A percentile compares a stretch with the other conserved stretches of the same genome.
phyloP scores from a whole-genome alignment of 2,329 filamentous ascomycete species.

The Nigrograna mackinnonii region DNA sequence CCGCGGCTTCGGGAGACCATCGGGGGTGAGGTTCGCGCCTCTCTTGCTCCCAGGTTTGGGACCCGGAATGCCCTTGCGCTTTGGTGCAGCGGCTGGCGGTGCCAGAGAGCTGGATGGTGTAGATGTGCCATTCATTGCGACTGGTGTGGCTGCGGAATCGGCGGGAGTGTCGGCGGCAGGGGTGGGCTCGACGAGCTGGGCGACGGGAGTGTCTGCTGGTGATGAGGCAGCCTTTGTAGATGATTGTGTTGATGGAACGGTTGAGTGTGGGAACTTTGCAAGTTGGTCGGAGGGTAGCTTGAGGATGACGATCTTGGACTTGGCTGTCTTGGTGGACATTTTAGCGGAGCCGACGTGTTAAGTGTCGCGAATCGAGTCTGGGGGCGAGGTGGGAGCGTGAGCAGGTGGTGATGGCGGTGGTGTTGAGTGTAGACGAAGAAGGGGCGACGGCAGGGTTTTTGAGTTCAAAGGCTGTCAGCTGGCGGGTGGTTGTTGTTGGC shows the following conservation, averaged over 20 bases:
- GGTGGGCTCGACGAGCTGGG: constrained; percentile 38
- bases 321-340: constrained; percentile 37
- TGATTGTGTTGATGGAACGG: constrained; percentile 25
- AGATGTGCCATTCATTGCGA: constrained; percentile 27
- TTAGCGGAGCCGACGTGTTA: constrained; percentile 23
- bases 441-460: constrained; percentile 1
- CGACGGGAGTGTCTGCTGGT: constrained; percentile 32
- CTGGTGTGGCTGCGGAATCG: constrained; percentile 45
- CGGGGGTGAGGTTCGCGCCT: constrained; percentile 53
- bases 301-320: constrained; percentile 36
- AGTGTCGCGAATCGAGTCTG: constrained; percentile 14
- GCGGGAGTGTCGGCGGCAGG: constrained; percentile 42
- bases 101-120: constrained; percentile 46
- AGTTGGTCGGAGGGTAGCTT: constrained; percentile 34
- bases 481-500: constrained; percentile 2
- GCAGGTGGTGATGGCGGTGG: constrained; percentile 13
- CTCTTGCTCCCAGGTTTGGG: constrained; percentile 68
- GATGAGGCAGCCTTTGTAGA: constrained; percentile 44
- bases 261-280: constrained; percentile 29
- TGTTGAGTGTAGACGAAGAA: background rate
- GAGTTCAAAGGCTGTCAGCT: too few relatives aligned
- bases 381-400: constrained; percentile 16
- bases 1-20: constrained; percentile 68
- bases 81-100: constrained; percentile 55
- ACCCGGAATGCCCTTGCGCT: constrained; percentile 77